phyloP scores from a whole-genome alignment of 495 filamentous ascomycete genomes.

The Cryomyces minteri region DNA sequence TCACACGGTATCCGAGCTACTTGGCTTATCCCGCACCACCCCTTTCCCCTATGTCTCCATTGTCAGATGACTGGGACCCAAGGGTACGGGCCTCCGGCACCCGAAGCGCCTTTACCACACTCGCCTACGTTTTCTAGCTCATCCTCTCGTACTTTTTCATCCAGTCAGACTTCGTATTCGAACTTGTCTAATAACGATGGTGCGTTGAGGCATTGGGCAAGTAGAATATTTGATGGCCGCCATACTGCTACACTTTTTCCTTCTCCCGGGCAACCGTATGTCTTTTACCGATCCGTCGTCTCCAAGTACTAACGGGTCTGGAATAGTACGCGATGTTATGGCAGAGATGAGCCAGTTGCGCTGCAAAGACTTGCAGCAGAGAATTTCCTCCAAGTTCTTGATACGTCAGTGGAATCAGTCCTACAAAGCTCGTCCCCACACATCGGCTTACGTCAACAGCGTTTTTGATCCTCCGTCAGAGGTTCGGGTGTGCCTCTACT shows the following conservation, averaged over 20 bases:
- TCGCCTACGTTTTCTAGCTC: conserved; percentile 14
- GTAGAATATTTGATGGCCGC: conserved; percentile 25
- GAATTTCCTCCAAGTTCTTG: conserved; percentile 19
- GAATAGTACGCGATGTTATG: conserved; percentile 29
- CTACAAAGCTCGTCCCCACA: neutral
- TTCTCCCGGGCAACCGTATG: conserved; percentile 24
- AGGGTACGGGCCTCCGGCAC: conserved; percentile 1
- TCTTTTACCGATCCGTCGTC: neutral
- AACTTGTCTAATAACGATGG: conserved; percentile 2
- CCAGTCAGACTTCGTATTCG: conserved; percentile 14
- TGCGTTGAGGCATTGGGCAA: conserved; percentile 32
- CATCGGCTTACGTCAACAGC: neutral
- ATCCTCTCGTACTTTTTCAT: conserved; percentile 6
- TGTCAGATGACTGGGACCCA: neutral
- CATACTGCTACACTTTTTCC: conserved; percentile 24
- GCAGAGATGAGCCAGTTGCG: conserved; percentile 21
- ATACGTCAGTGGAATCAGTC: conserved; percentile 23
- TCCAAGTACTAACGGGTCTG: neutral
- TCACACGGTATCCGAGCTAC: neutral
- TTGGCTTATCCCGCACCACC: neutral
- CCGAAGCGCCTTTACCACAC: conserved; percentile 6
- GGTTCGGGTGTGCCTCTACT: conserved; percentile 35
- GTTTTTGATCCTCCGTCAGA: conserved; percentile 3
- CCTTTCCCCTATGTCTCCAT: neutral
- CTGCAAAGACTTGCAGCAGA: conserved; percentile 20